Conservation (phyloP, 768 basidiomycete species). For the Kwoniella dendrophila region DNA sequence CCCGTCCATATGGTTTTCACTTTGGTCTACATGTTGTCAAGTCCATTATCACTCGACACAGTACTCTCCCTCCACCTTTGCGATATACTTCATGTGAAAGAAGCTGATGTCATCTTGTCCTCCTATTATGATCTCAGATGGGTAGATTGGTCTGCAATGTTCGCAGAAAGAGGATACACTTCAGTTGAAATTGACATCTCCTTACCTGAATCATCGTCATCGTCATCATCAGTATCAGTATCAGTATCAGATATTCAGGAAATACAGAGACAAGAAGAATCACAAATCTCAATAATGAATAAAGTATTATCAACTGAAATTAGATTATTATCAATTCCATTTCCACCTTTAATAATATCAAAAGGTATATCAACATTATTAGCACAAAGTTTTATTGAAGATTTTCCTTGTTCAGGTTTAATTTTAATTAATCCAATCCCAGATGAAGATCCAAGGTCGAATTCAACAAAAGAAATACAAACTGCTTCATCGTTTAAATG, state of each 20-base stretch:
- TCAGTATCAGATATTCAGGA: neutral
- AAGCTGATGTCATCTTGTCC: neutral
- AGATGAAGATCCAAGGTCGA: conserved; percentile 51
- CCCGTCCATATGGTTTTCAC: neutral
- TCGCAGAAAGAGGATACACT: conserved; percentile 54
- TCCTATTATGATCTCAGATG: conserved; percentile 28
- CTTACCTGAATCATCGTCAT: conserved; percentile 2
- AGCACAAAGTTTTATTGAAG: conserved; percentile 70
- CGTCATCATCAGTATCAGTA: neutral
- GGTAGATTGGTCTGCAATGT: conserved; percentile 50
- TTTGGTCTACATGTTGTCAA: neutral
- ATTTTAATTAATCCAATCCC: conserved; percentile 66
- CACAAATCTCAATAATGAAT: conserved; percentile 18
- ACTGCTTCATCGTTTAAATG: conserved; percentile 31
- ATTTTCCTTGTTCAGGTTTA: conserved; percentile 66
- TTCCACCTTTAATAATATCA: conserved; percentile 52
- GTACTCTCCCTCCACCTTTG: no score
- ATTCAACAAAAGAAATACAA: neutral
- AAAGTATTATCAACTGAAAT: conserved; percentile 48
- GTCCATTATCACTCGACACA: no score
- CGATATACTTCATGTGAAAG: neutral
- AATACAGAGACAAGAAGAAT: conserved; percentile 1
- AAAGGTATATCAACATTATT: conserved; percentile 59
- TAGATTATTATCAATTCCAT: conserved; percentile 52
- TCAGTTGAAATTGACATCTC: conserved; percentile 52